These are phyloP conservation scores for Penicillium alfredii DNA, from an alignment of 495 filamentous ascomycete species.

Conservation along the genomic window DNA sequence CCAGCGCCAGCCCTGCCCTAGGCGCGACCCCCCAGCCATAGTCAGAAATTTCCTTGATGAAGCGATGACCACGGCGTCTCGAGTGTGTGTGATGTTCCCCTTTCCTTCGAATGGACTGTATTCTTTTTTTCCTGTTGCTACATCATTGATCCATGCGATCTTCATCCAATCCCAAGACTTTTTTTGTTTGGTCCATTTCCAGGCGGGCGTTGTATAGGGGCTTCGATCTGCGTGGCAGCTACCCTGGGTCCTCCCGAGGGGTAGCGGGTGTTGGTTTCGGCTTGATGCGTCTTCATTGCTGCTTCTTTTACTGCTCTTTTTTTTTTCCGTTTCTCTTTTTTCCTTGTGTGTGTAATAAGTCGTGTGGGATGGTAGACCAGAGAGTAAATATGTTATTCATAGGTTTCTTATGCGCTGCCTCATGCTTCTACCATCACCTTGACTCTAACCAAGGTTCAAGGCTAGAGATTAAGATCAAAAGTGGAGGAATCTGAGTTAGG, in stretches of 20 bases:
- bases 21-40: constrained; percentile 11
- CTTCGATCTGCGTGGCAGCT: no score
- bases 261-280: no score
- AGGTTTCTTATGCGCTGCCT: no score
- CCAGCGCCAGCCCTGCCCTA: constrained; percentile 17
- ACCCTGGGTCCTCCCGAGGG: no score
- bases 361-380: no score
- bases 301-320: no score
- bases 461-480: constrained; percentile 1
- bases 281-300: no score
- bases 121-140: constrained; percentile 1
- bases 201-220: constrained; percentile 22
- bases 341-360: no score
- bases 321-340: no score
- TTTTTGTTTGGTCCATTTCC: constrained; percentile 11
- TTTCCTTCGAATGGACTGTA: constrained; percentile 13
- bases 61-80: constrained; percentile 19
- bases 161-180: no score
- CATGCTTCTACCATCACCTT: no score
- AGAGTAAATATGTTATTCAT: no score
- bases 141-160: background rate
- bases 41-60: constrained; percentile 17
- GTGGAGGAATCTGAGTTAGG: background rate
- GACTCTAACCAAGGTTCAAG: background rate
- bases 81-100: constrained; percentile 2